These are phyloP conservation scores for Candida tetrigidarum DNA, from an alignment of 1,139 yeast genomes.

Conservation along the genomic window DNA sequence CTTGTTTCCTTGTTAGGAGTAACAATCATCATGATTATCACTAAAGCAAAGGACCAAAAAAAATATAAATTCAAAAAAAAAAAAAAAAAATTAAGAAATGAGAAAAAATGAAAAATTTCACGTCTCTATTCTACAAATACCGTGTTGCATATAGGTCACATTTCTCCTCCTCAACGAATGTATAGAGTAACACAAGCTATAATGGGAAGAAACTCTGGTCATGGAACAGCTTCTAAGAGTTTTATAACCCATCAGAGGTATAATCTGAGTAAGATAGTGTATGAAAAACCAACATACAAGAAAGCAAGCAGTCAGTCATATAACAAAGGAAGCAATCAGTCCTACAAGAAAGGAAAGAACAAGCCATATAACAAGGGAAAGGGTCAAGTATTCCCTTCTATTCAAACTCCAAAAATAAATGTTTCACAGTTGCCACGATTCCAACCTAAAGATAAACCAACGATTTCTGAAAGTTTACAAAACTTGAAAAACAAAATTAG, in stretches of 20 bases:
- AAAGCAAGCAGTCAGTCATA: too few species aligned
- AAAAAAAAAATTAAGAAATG: not conserved
- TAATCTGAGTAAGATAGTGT: not conserved
- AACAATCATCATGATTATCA: not conserved
- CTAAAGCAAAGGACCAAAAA: not conserved
- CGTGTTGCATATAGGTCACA: too few species aligned
- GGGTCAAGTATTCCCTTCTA: not conserved
- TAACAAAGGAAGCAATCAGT: too few species aligned
- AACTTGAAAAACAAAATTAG: slow-evolving; percentile 2
- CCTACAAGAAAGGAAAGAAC: too few species aligned
- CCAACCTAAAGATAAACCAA: not conserved
- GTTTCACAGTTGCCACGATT: not conserved
- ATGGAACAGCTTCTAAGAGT: not conserved
- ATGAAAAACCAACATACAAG: not conserved
- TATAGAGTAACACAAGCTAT: not conserved
- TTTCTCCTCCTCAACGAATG: too few species aligned
- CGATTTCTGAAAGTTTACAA: not conserved
- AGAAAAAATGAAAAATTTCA: not conserved
- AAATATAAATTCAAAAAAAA: not conserved
- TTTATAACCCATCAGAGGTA: not conserved
- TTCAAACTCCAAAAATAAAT: too few species aligned
- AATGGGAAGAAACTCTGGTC: not conserved
- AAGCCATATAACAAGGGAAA: too few species aligned
- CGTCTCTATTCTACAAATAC: too few species aligned
- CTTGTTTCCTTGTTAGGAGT: not conserved